phyloP scores from a whole-genome alignment of 768 basidiomycete species.

The Clitopilus hobsonii region DNA sequence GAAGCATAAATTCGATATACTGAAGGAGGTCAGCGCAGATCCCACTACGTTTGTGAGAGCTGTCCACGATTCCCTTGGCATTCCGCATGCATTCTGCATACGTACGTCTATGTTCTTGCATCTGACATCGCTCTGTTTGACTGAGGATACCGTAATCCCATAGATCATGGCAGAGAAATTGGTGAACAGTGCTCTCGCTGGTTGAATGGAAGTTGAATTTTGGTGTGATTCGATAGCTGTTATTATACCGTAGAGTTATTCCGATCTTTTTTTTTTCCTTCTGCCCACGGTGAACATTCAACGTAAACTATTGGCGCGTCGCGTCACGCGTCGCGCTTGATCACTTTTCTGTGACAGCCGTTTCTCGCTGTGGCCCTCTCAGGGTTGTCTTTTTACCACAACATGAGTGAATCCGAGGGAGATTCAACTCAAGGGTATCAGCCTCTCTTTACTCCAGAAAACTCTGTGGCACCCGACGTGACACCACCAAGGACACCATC shows the following conservation, averaged over 20 bases:
- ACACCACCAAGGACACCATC: background rate
- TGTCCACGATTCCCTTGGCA: constrained; percentile 37
- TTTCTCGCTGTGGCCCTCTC: too few species aligned
- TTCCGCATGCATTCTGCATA: constrained; percentile 75
- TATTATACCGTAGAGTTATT: too few species aligned
- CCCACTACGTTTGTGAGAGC: constrained; percentile 28
- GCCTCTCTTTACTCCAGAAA: constrained; percentile 17
- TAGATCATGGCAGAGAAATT: constrained; percentile 49
- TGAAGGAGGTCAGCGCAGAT: constrained; percentile 29
- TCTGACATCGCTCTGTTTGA: background rate
- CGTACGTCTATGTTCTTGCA: constrained; percentile 34
- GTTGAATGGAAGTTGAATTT: constrained; percentile 22
- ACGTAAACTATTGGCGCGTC: background rate
- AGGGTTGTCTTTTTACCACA: background rate
- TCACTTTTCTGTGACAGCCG: background rate
- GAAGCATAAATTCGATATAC: constrained; percentile 38
- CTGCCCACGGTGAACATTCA: too few species aligned
- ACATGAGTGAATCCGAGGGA: constrained; percentile 9
- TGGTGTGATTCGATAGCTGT: too few species aligned
- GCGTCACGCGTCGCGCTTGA: constrained; percentile 1
- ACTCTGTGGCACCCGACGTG: background rate
- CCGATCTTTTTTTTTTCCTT: too few species aligned
- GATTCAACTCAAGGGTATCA: constrained; percentile 9
- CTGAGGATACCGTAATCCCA: too few species aligned
- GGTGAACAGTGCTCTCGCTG: constrained; percentile 45